Evolutionary conservation across 139 green algal genomes (phyloP).

Genomic region (Pleodorina starrii): DNA sequence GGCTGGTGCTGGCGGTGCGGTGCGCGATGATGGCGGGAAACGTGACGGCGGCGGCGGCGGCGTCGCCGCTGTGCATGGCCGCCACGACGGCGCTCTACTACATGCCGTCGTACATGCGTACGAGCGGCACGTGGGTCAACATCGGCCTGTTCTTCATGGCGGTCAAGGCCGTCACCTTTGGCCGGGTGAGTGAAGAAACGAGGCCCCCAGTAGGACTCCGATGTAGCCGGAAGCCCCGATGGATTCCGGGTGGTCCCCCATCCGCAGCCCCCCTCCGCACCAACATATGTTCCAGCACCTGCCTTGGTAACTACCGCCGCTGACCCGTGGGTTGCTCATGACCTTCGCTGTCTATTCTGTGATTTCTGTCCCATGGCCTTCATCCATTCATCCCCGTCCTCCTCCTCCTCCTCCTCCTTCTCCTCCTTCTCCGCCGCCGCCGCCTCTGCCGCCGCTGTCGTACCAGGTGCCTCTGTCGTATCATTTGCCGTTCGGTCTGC

Average conservation of each 20-base stretch:
- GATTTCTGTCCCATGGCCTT: no score
- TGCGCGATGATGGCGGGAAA: constrained; percentile 26
- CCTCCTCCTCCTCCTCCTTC: neutral
- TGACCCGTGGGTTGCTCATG: neutral
- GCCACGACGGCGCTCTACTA: constrained; percentile 39
- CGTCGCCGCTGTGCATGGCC: neutral
- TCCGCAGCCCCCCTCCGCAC: no score
- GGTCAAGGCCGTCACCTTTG: neutral
- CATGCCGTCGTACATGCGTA: neutral
- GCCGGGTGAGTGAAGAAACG: constrained; percentile 15
- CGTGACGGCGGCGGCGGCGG: neutral
- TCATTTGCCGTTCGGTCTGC: constrained; percentile 1
- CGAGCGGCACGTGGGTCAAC: neutral
- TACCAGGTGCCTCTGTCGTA: constrained; percentile 15
- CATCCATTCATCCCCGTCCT: neutral
- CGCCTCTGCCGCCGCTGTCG: neutral
- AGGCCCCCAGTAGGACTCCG: no score
- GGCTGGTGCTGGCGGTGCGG: neutral
- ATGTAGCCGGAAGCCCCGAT: no score
- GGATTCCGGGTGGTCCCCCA: no score
- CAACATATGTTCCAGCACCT: neutral
- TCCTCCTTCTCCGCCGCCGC: neutral
- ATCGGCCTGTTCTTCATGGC: neutral
- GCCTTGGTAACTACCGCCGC: neutral
- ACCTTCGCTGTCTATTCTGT: no score